Evolutionary conservation across 2,329 filamentous ascomycete genomes (phyloP), one percentile per base, ranked within the genome.

Genomic region (Aspergillus quadrilineatus): DNA sequence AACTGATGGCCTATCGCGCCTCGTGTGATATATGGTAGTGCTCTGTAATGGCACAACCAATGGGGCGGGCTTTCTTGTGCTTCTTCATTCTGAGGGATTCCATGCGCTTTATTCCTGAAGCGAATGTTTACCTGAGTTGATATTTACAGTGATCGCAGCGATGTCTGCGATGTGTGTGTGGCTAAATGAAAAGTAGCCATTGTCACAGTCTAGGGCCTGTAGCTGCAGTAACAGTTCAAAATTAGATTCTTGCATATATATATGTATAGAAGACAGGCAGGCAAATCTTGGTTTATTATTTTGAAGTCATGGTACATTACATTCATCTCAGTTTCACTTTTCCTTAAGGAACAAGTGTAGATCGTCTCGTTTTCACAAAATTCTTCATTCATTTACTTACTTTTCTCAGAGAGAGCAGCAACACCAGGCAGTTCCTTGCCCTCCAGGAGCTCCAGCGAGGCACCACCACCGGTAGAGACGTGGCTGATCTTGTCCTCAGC

Each of bases 381-480:
- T 22, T 36, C 37, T 44, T 43, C 42, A n/a, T 28, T 47, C 7
- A 37, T 67, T 75, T 82, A 86, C 79, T 86, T 86, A 80, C 80
- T 85, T 78, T 49, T 49, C 22, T 49, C 46, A 37, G 92, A 97
- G 75, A 99, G 86, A 68, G 93, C 93, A 71, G 84, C 82, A 63
- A 99, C 92, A 82, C 94, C 94, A 56, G 94, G 94, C 71, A 99
- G 83, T 64, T 91, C 93, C 85, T 99, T 99, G 78, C 94, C 94
- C 85, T 99, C 94, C 62, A 99, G 86, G 69, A 99, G 82, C 84
- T 99, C 94, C 72, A 99, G 82, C 68, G 89, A 93, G 65, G 94
- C 94, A 79, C 94, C 94, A 72, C 94, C 94, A 67, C 94, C 94
- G 32, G 94, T 99, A 50, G 92, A 96, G 62, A 99, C 94, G 81